These are phyloP conservation scores for Asterochloris sp. DNA, from an alignment of 139 green algal species.

Conservation along the genomic window DNA sequence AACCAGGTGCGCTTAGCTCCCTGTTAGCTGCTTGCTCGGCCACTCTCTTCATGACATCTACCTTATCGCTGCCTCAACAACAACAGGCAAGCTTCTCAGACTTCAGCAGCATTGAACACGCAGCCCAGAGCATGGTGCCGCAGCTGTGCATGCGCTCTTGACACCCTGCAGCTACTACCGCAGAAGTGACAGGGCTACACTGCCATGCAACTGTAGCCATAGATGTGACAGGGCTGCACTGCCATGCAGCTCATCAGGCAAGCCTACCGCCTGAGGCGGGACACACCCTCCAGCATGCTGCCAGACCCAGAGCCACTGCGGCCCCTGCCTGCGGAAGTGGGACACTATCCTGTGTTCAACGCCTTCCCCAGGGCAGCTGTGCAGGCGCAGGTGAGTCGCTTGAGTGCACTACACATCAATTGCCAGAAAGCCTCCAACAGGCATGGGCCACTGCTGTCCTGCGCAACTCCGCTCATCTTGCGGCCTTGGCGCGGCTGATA, in stretches of 20 bases:
- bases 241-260: slow-evolving; percentile 29
- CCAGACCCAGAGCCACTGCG: slow-evolving; percentile 18
- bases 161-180: too few relatives aligned
- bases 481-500: too few relatives aligned
- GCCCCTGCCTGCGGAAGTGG: slow-evolving; percentile 34
- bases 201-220: slow-evolving; percentile 27
- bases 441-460: not conserved
- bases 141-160: too few relatives aligned
- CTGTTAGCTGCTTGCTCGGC: too few relatives aligned
- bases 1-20: too few relatives aligned
- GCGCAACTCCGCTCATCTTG: not conserved
- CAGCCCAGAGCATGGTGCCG: too few relatives aligned
- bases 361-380: slow-evolving; percentile 34
- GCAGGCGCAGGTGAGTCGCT: slow-evolving; percentile 30
- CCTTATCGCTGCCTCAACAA: too few relatives aligned
- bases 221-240: too few relatives aligned
- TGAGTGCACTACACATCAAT: not conserved
- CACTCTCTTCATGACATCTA: too few relatives aligned
- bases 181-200: too few relatives aligned
- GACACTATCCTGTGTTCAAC: slow-evolving; percentile 46
- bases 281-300: slow-evolving; percentile 25
- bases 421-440: not conserved
- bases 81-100: too few relatives aligned
- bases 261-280: slow-evolving; percentile 29
- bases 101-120: too few relatives aligned